These are phyloP conservation scores for Globisporangium paddicum DNA, from an alignment of 352 stramenopile genomes.

Conservation along the genomic window DNA sequence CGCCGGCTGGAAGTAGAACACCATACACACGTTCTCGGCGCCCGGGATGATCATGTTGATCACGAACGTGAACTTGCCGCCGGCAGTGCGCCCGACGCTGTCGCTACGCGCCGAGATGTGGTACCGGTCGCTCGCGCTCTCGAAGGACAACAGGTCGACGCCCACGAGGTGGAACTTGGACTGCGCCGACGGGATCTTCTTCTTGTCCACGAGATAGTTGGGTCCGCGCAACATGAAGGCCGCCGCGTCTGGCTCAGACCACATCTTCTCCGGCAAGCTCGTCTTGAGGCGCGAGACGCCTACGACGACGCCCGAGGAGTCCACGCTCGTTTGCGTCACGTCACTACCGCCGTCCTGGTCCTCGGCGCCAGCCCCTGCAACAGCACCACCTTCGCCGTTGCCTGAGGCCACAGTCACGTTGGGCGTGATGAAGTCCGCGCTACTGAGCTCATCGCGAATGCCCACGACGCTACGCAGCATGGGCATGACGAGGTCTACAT, in stretches of 20 bases:
- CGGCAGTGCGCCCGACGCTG: slow-evolving; percentile 55
- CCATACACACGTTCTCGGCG: slow-evolving; percentile 72
- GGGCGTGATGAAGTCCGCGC: slow-evolving; percentile 79
- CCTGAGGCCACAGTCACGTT: slow-evolving; percentile 59
- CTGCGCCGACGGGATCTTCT: slow-evolving; percentile 74
- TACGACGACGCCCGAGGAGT: slow-evolving; percentile 53
- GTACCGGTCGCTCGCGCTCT: slow-evolving; percentile 65
- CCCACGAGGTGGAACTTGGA: slow-evolving; percentile 79
- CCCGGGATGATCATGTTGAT: slow-evolving; percentile 89
- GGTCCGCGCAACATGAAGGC: slow-evolving; percentile 79
- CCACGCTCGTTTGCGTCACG: slow-evolving; percentile 39
- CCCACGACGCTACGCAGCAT: slow-evolving; percentile 83
- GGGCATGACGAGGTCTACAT: slow-evolving; percentile 80
- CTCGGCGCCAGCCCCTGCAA: not conserved
- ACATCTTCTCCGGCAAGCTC: slow-evolving; percentile 77
- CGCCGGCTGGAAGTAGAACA: slow-evolving; percentile 84
- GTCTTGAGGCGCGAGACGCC: slow-evolving; percentile 69
- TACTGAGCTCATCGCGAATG: slow-evolving; percentile 84
- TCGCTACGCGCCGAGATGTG: slow-evolving; percentile 66
- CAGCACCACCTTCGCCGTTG: not conserved
- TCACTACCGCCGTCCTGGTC: slow-evolving; percentile 2
- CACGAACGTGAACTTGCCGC: slow-evolving; percentile 85
- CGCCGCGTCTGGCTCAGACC: slow-evolving; percentile 74
- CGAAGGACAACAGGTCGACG: slow-evolving; percentile 80
- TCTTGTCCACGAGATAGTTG: slow-evolving; percentile 89